Base-by-base conservation (phyloP, 192 early-diverging fungal genomes). In the Coemansia umbellata region DNA sequence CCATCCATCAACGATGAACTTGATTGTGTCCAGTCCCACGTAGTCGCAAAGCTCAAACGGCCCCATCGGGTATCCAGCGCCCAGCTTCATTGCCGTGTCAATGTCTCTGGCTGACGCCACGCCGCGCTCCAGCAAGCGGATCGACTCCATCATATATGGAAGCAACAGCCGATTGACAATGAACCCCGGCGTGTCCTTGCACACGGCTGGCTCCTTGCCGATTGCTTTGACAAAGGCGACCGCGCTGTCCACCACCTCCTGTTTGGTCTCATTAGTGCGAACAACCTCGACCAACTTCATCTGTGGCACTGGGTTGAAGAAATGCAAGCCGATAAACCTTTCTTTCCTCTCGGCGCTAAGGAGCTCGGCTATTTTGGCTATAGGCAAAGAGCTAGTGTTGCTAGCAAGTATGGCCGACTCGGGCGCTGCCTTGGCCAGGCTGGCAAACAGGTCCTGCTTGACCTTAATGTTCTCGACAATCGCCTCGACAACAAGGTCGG, bases 221-320 rank as follows among this genome's bases (percentile, higher is more conserved):
- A 98, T 84, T 17, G 74, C 80, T 47, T 78, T 84, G 50, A 84
- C 81, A 60, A 94, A 86, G 19, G 67, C 81, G 28, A 83, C 50
- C 23, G 95, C 81, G 8, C 72, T 45, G 14, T 87, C 80, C 37
- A 87, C 89, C 0, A 81, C 83, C 7, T 77, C 62, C 28, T 85
- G 72, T 21, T 68, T 65, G 8, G 85, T 82, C 18, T 84, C 70
- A 8, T 72, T 66, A 1, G 89, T 91, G 39, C 84, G 80, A 56
- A 95, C 86, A 8, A 98, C 87, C 78, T 98, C 95, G 9, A 98
- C 95, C 21, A 98, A 78, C 78, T 94, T 94, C 95, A 98, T 98
- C 69, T 91, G 89, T 26, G 95, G 89, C n/a, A 98, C 95, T 4
- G 95, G 95, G 82, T 98, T 98, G 78, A 98, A 98, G 74, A 94